Evolutionary conservation across 352 stramenopile species (phyloP).

Genomic region (Pythium monospermum): DNA sequence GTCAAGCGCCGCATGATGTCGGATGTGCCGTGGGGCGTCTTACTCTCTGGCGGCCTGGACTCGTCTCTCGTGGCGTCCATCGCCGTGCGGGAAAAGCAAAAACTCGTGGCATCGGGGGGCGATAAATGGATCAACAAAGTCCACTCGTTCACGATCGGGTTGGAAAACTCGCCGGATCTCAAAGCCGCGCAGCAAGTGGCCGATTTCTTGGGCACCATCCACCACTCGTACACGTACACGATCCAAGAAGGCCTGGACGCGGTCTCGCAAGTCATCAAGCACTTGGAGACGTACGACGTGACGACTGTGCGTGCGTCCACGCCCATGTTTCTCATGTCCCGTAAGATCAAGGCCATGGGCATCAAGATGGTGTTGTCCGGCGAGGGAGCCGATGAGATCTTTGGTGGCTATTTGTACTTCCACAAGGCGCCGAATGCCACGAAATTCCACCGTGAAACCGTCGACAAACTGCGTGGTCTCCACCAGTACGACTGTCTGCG

Average conservation of each 20-base stretch:
- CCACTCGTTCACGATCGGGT: constrained; percentile 98
- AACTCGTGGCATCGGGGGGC: constrained; percentile 66
- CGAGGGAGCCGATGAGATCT: constrained; percentile 98
- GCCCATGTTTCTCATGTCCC: constrained; percentile 99
- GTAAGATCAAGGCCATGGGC: constrained; percentile 99
- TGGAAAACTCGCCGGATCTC: constrained; percentile 95
- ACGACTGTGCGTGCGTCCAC: constrained; percentile 97
- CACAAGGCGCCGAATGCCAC: constrained; percentile 96
- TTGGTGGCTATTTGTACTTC: constrained; percentile 99
- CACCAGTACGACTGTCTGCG: constrained; percentile 99
- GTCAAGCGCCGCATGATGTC: constrained; percentile 98
- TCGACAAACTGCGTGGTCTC: constrained; percentile 95
- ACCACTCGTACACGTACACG: constrained; percentile 99
- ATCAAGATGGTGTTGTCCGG: constrained; percentile 99
- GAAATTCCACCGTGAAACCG: constrained; percentile 90
- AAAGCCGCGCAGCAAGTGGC: constrained; percentile 95
- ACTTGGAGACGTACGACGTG: constrained; percentile 98
- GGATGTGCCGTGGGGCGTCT: constrained; percentile 97
- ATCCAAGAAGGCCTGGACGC: constrained; percentile 98
- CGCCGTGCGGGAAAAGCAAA: constrained; percentile 90
- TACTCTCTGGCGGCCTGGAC: constrained; percentile 97
- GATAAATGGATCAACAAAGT: constrained; percentile 92
- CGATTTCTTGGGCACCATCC: constrained; percentile 96
- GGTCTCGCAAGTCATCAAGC: constrained; percentile 96
- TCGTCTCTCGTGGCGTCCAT: constrained; percentile 97